Evolutionary conservation across 139 green algal species (phyloP).

Genomic region (Chlorokybus atmophyticus): DNA sequence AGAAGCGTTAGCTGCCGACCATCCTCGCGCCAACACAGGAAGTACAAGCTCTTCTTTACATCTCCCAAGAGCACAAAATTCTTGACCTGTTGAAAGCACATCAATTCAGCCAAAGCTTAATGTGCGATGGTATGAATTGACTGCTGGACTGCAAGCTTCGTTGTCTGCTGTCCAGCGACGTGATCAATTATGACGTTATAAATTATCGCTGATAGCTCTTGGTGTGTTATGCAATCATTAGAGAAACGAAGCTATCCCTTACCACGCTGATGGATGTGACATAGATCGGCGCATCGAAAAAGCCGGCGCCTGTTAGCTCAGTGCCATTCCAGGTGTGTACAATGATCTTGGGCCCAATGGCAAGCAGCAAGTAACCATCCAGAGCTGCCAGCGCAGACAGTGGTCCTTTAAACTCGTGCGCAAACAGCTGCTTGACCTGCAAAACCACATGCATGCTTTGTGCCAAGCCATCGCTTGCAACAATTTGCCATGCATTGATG

Average conservation of each 20-base stretch:
- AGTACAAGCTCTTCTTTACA: conserved; percentile 47
- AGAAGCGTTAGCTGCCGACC: conserved; percentile 39
- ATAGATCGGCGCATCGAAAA: conserved; percentile 61
- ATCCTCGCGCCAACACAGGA: conserved; percentile 56
- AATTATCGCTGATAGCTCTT: too few species aligned
- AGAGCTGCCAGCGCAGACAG: conserved; percentile 12
- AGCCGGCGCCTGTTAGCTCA: conserved; percentile 39
- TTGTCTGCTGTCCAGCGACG: too few species aligned
- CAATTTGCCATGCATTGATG: too few species aligned
- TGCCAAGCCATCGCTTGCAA: too few species aligned
- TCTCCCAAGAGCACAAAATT: conserved; percentile 71
- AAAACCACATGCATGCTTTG: neutral
- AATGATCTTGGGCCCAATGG: conserved; percentile 11
- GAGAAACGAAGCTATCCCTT: too few species aligned
- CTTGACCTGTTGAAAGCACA: conserved; percentile 59
- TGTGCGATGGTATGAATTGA: too few species aligned
- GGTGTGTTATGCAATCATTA: too few species aligned
- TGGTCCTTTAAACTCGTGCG: conserved; percentile 10
- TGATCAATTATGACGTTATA: too few species aligned
- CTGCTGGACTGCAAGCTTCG: too few species aligned
- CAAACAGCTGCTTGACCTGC: conserved; percentile 7
- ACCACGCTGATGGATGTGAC: too few species aligned
- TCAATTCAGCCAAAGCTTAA: too few species aligned
- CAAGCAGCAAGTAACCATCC: conserved; percentile 16
- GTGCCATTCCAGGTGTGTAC: conserved; percentile 30